phyloP scores from a whole-genome alignment of 116 monocot species.

The Posidonia oceanica region DNA sequence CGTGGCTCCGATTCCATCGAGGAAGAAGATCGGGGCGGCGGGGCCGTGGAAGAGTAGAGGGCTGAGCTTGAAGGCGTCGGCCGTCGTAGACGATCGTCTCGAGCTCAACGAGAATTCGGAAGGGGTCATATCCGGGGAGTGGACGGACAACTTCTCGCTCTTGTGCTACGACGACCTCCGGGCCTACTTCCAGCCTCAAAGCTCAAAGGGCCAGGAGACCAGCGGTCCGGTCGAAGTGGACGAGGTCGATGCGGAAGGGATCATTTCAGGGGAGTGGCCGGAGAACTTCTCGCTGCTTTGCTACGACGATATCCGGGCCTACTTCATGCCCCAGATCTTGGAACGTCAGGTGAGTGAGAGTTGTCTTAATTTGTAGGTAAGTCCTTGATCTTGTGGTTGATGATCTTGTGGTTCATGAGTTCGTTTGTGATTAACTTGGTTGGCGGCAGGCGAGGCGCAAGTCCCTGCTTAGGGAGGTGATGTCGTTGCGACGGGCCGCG shows the following conservation, averaged over 20 bases:
- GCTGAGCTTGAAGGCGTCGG: neutral
- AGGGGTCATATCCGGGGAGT: constrained; percentile 88
- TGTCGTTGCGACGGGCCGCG: constrained; percentile 42
- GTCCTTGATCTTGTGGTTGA: constrained; percentile 1
- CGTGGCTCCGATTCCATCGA: no score
- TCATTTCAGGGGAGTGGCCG: constrained; percentile 92
- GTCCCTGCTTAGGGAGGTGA: constrained; percentile 38
- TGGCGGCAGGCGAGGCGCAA: constrained; percentile 1
- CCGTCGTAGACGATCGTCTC: constrained; percentile 25
- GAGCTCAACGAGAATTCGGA: constrained; percentile 74
- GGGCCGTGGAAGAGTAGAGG: neutral
- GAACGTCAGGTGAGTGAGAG: constrained; percentile 9
- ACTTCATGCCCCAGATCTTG: constrained; percentile 52
- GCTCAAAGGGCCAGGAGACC: constrained; percentile 27
- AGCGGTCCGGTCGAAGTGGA: constrained; percentile 41
- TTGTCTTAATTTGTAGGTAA: neutral
- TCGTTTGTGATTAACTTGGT: neutral
- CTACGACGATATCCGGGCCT: constrained; percentile 67
- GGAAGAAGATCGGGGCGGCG: no score
- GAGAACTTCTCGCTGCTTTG: constrained; percentile 68
- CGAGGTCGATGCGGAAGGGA: constrained; percentile 61
- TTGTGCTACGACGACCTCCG: constrained; percentile 75
- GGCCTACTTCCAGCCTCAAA: constrained; percentile 62
- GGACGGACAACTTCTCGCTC: constrained; percentile 78
- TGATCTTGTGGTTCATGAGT: neutral